Conservation (phyloP, 2,329 filamentous ascomycete species). For the Aspergillus eucalypticola region DNA sequence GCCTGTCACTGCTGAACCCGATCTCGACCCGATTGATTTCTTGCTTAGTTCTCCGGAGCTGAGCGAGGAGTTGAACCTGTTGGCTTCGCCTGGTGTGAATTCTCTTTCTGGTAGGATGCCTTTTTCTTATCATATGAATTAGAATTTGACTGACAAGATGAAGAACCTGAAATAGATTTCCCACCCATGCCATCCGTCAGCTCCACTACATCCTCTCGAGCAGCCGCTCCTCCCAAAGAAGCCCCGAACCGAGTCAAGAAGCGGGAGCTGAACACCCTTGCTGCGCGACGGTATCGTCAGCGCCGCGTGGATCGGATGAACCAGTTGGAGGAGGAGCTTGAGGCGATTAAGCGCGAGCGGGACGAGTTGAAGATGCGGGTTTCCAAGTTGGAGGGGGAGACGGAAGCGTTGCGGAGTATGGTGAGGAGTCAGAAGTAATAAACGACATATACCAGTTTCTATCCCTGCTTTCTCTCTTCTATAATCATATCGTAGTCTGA, state of each 20-base stretch:
- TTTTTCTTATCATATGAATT: not conserved
- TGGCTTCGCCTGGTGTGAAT: conserved; percentile 1
- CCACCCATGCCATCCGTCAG: not conserved
- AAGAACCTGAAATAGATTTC: not conserved
- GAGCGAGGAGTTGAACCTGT: conserved; percentile 1
- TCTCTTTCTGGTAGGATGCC: not conserved
- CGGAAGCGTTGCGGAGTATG: conserved; percentile 34
- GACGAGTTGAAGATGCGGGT: conserved; percentile 38
- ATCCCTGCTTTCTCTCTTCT: no score
- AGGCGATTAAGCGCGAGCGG: conserved; percentile 33
- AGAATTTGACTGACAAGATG: not conserved
- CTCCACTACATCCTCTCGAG: not conserved
- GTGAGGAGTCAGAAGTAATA: conserved; percentile 11
- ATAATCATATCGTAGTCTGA: no score
- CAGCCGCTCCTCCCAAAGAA: conserved; percentile 13
- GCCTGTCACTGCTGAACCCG: not conserved
- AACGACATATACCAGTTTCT: no score
- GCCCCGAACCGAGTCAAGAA: conserved; percentile 30
- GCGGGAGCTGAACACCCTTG: conserved; percentile 39
- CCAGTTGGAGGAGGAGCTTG: conserved; percentile 36
- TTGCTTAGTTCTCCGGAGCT: conserved; percentile 3
- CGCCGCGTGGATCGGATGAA: conserved; percentile 36
- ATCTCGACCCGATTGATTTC: not conserved
- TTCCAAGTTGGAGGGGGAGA: conserved; percentile 40
- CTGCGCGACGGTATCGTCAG: conserved; percentile 40